Conservation (phyloP, 805 yeast species). For the Candida dajiaensis region DNA sequence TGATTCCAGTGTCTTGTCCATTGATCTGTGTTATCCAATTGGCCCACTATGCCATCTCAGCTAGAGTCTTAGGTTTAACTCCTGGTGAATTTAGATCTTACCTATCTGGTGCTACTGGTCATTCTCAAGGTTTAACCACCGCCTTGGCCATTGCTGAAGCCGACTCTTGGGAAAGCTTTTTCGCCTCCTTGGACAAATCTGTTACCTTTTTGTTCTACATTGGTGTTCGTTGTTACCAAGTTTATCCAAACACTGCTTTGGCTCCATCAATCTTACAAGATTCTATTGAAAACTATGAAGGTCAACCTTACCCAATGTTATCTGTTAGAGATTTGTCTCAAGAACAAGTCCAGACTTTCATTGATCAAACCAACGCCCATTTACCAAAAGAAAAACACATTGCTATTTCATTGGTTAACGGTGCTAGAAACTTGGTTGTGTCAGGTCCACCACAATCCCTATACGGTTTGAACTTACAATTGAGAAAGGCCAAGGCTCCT, state of each 20-base stretch:
- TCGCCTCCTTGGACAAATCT: constrained; percentile 65
- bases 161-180: constrained; percentile 81
- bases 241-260: constrained; percentile 88
- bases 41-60: constrained; percentile 86
- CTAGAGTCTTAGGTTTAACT: constrained; percentile 74
- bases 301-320: constrained; percentile 96
- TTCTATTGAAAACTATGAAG: constrained; percentile 90
- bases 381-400: constrained; percentile 89
- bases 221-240: constrained; percentile 86
- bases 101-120: constrained; percentile 78
- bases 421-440: constrained; percentile 92
- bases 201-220: constrained; percentile 84
- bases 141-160: constrained; percentile 85
- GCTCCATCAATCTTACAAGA: constrained; percentile 93
- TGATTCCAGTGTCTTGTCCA: constrained; percentile 96
- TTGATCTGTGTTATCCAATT: constrained; percentile 93
- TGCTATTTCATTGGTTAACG: constrained; percentile 85
- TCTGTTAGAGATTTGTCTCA: constrained; percentile 83
- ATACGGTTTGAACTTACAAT: constrained; percentile 87
- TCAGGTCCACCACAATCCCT: constrained; percentile 98
- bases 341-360: constrained; percentile 71
- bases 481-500: constrained; percentile 93
- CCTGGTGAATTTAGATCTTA: constrained; percentile 81
- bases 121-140: constrained; percentile 87
- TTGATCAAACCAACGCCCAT: constrained; percentile 86